phyloP scores from a whole-genome alignment of 352 stramenopile genomes.

The Pythium vanterpoolii region DNA sequence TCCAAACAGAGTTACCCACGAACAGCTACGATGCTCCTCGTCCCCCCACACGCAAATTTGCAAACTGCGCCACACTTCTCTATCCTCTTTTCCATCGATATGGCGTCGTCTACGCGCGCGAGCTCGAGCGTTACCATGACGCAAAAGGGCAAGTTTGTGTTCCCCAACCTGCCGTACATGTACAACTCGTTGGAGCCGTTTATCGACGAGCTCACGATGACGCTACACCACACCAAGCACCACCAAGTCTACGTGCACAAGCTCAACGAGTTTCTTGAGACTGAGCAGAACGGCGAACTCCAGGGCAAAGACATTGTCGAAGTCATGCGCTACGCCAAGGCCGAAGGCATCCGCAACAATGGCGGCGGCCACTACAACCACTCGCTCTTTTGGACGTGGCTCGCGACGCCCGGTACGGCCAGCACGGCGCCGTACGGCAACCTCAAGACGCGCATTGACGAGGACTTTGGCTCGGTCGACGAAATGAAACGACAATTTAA shows the following conservation, averaged over 20 bases:
- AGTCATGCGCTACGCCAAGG: conserved; percentile 32
- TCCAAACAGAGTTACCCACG: not conserved
- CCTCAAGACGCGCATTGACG: conserved; percentile 44
- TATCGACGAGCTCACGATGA: conserved; percentile 51
- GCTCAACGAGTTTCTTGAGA: conserved; percentile 41
- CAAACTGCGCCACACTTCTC: not conserved
- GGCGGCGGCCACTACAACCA: conserved; percentile 39
- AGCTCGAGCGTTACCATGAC: conserved; percentile 15
- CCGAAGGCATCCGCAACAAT: conserved; percentile 37
- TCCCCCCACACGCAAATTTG: not conserved
- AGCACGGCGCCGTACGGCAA: conserved; percentile 34
- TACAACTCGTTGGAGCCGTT: conserved; percentile 57
- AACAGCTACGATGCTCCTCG: not conserved
- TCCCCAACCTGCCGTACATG: conserved; percentile 43
- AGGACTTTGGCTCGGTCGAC: conserved; percentile 68
- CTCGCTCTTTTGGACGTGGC: conserved; percentile 76
- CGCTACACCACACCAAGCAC: conserved; percentile 59
- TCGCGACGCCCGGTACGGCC: conserved; percentile 43
- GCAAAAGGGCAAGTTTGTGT: conserved; percentile 25
- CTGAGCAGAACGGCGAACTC: conserved; percentile 33
- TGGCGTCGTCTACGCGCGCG: conserved; percentile 8
- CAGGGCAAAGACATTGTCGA: conserved; percentile 31
- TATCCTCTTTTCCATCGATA: not conserved
- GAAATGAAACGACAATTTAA: conserved; percentile 66
- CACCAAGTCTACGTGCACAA: conserved; percentile 44